These are phyloP conservation scores for Scheffersomyces spartinae DNA, from an alignment of 805 yeast species.

Conservation along the genomic window DNA sequence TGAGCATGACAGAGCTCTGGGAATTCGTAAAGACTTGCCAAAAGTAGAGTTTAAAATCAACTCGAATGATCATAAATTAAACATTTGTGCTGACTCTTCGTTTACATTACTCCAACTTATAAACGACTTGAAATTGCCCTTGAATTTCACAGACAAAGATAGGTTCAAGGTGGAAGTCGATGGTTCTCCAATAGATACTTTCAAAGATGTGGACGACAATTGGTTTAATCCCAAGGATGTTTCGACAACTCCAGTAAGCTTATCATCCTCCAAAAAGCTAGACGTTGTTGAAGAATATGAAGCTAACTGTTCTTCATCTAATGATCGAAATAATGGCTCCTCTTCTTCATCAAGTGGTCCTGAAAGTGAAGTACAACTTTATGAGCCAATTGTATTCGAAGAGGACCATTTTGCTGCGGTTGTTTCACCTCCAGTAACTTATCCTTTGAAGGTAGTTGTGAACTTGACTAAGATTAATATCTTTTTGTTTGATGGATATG, in stretches of 20 bases:
- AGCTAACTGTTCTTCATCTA: no score
- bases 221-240: no score
- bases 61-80: conserved; percentile 36
- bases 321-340: no score
- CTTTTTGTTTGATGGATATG: conserved; percentile 79
- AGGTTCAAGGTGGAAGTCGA: conserved; percentile 37
- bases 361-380: conserved; percentile 1
- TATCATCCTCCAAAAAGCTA: conserved; percentile 1
- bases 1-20: no score
- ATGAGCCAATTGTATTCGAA: conserved; percentile 8
- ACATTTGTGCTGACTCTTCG: conserved; percentile 76
- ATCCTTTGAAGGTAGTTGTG: conserved; percentile 17
- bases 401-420: conserved; percentile 14
- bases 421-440: no score
- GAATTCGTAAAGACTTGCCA: conserved; percentile 11
- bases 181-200: conserved; percentile 24
- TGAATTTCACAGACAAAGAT: conserved; percentile 45
- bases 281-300: conserved; percentile 12
- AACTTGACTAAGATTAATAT: conserved; percentile 29
- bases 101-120: conserved; percentile 58
- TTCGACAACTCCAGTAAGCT: conserved; percentile 2
- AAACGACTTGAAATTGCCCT: conserved; percentile 62
- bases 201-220: no score
- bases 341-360: conserved; percentile 1
- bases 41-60: conserved; percentile 34